phyloP scores from a whole-genome alignment of 1,284 basidiomycete genomes.

The Cutaneotrichosporon daszewskae region DNA sequence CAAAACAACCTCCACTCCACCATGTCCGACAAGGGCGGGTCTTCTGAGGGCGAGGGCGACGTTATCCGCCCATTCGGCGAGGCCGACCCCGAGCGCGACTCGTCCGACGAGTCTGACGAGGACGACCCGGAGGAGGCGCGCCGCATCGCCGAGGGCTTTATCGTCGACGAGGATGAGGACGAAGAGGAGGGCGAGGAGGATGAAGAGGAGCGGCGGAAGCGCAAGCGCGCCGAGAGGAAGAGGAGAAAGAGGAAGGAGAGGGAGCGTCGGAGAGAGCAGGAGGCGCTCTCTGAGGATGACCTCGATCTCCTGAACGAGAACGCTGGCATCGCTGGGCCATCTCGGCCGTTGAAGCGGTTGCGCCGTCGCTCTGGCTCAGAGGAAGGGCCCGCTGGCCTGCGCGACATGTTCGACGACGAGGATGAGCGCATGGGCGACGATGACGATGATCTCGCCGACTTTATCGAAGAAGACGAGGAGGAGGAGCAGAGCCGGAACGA shows the following conservation, averaged over 20 bases:
- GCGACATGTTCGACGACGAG: conserved; percentile 45
- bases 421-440: conserved; percentile 45
- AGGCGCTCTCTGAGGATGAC: conserved; percentile 74
- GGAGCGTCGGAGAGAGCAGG: conserved; percentile 37
- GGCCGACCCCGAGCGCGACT: conserved; percentile 34
- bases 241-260: conserved; percentile 32
- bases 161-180: conserved; percentile 46
- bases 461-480: conserved; percentile 81
- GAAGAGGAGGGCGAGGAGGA: conserved; percentile 33
- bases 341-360: conserved; percentile 35
- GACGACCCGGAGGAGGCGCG: conserved; percentile 46
- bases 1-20: neutral
- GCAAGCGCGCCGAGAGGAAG: conserved; percentile 32
- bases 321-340: conserved; percentile 59
- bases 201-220: conserved; percentile 24
- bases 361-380: conserved; percentile 43
- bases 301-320: conserved; percentile 92
- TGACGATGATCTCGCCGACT: conserved; percentile 63
- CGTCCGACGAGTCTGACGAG: conserved; percentile 48
- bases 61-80: conserved; percentile 45
- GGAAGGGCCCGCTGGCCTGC: conserved; percentile 45
- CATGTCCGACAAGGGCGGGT: conserved; percentile 37
- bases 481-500: conserved; percentile 55
- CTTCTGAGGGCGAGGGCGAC: conserved; percentile 48
- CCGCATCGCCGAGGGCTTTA: conserved; percentile 46